phyloP scores from a whole-genome alignment of 108 stramenopile genomes.

The Hondaea fermentalgiana region DNA sequence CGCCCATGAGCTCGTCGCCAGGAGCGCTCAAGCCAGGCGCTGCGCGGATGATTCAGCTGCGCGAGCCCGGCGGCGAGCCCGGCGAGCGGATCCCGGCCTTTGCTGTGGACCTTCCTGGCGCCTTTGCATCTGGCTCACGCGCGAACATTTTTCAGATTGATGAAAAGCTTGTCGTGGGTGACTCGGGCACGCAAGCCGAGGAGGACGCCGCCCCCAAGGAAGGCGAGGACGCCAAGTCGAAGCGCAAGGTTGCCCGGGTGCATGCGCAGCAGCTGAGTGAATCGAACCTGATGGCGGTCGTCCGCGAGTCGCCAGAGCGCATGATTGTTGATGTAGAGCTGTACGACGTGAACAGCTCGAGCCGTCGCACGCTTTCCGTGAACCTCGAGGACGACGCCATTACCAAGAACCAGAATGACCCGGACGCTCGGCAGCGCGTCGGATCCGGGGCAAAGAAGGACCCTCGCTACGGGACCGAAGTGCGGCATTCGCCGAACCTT shows the following conservation, averaged over 20 bases:
- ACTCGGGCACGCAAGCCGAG: not conserved
- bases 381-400: constrained; percentile 4
- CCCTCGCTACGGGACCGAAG: not conserved
- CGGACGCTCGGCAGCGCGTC: not conserved
- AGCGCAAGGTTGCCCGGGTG: not conserved
- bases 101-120: constrained; percentile 1
- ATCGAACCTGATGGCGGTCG: not conserved
- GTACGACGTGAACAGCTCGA: not conserved
- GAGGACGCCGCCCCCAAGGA: not conserved
- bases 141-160: not conserved
- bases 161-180: not conserved
- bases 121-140: not conserved
- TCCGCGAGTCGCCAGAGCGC: not conserved
- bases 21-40: not conserved
- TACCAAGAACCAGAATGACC: not conserved
- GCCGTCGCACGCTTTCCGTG: not conserved
- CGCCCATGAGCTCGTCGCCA: not conserved
- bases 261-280: not conserved
- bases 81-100: constrained; percentile 13
- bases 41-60: not conserved
- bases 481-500: constrained; percentile 14
- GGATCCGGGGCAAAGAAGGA: not conserved
- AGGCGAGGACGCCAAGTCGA: not conserved
- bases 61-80: not conserved
- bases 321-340: not conserved